Evolutionary conservation across 1,139 yeast species (phyloP), one percentile per base, ranked within the genome.

Genomic region (Debaryomycetaceae sp.): DNA sequence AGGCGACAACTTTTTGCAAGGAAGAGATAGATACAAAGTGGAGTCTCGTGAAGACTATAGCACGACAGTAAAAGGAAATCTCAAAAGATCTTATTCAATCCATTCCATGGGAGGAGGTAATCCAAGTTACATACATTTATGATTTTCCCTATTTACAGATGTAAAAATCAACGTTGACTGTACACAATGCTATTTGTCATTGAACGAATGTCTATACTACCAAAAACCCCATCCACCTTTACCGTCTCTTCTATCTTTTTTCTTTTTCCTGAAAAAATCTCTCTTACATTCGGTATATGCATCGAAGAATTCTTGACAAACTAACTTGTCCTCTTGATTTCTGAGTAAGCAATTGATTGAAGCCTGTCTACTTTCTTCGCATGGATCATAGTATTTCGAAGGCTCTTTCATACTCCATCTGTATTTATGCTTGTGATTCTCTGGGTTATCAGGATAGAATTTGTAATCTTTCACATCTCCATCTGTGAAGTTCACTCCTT

Each of bases 251-350:
- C 61, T 64, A 49, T 74, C 78, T 44, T 63, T 56, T 48, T 59
- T 68, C 53, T 60, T 68, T 53, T 72, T 71, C 23, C 62, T 63
- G 53, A 72, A 74, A 84, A 96, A 91, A 56, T 86, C 96, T 59
- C 83, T 83, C 58, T 86, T 84, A 65, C 99, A 93, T 59, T 93
- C 98, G 50, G 90, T 76, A 60, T 91, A 93, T 0, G 97, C 97
- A 55, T 85, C 90, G 60, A 91, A 93, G 59, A 88, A 91, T 50
- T 87, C 96, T 51, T 77, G 80, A 62, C 99, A 93, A 48, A 80
- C 80, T 24, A 80, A 77, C 51, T 84, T 80, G 50, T 79, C 83
- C 51, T 88, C 93, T 56, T 85, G 91, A 57, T 86, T 80, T 57
- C 89, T 80, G 49, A 84, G 65, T 60, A 93, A 71, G 56, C 99